Percentiles rank a stretch among this genome's conserved stretches.
Evolutionary conservation across 306 rosid genomes (phyloP).

Genomic region (Corylus heterophylla): DNA sequence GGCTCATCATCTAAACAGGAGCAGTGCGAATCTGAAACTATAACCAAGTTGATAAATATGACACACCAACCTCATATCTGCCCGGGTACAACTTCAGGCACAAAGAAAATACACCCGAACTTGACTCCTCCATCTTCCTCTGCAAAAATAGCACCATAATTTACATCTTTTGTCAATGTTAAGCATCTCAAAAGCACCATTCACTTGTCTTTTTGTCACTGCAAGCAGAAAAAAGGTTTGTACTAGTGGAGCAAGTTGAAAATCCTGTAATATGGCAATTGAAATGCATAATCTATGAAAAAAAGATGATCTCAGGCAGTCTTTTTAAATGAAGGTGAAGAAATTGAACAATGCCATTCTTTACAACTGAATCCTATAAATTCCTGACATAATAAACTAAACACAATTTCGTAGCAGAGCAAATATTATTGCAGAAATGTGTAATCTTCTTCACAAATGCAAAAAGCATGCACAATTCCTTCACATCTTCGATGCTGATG

Average conservation of each 20-base stretch:
- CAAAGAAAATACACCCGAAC: slow-evolving; percentile 65
- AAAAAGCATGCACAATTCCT: not conserved
- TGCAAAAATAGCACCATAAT: slow-evolving; percentile 40
- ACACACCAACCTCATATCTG: slow-evolving; percentile 69
- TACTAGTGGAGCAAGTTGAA: not conserved
- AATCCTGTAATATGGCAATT: not conserved
- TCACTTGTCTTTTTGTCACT: not conserved
- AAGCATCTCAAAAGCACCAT: not conserved
- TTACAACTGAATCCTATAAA: not conserved
- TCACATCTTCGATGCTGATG: not conserved
- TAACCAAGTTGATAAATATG: slow-evolving; percentile 1
- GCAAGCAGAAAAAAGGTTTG: not conserved
- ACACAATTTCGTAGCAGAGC: not conserved
- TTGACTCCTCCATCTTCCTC: slow-evolving; percentile 79
- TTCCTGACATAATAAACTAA: not conserved
- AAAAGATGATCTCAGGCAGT: not conserved
- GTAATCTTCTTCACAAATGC: not conserved
- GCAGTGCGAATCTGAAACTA: not conserved
- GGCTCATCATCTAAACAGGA: not conserved
- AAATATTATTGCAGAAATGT: not conserved
- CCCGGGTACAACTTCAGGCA: slow-evolving; percentile 85
- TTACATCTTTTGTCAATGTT: slow-evolving; percentile 14
- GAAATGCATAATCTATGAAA: not conserved
- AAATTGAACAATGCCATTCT: not conserved
- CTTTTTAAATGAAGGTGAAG: not conserved